Evolutionary conservation across 2,329 filamentous ascomycete species (phyloP).

Genomic region (Ophiostoma quercus): DNA sequence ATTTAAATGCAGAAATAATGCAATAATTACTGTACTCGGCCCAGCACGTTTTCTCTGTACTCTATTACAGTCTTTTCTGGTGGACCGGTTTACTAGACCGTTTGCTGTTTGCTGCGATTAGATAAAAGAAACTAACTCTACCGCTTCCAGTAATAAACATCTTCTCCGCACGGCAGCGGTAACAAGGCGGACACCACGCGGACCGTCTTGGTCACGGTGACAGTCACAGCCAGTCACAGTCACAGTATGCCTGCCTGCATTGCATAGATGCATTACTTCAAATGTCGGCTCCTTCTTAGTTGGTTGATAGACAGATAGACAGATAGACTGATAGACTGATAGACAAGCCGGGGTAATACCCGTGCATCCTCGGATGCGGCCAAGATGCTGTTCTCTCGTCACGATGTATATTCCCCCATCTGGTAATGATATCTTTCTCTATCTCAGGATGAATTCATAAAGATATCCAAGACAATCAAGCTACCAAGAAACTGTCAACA

Average conservation of each 20-base stretch:
- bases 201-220: not conserved
- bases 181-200: not conserved
- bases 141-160: conserved; percentile 7
- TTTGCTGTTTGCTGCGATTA: not conserved
- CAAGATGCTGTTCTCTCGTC: not conserved
- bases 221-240: conserved; percentile 6
- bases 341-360: not conserved
- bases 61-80: not conserved
- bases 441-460: not conserved
- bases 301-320: no score
- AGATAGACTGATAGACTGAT: no score
- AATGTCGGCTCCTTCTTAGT: not conserved
- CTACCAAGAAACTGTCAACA: not conserved
- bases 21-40: not conserved
- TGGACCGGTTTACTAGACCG: no score
- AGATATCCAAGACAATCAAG: no score
- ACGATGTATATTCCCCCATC: not conserved
- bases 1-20: not conserved
- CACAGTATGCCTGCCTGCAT: not conserved
- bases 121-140: not conserved
- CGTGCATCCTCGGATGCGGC: not conserved
- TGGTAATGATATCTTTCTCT: not conserved
- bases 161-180: not conserved
- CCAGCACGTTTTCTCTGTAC: not conserved
- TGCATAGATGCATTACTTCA: not conserved